Base-by-base conservation (phyloP, 2,329 filamentous ascomycete genomes). In the Rhynchosporium graminicola region DNA sequence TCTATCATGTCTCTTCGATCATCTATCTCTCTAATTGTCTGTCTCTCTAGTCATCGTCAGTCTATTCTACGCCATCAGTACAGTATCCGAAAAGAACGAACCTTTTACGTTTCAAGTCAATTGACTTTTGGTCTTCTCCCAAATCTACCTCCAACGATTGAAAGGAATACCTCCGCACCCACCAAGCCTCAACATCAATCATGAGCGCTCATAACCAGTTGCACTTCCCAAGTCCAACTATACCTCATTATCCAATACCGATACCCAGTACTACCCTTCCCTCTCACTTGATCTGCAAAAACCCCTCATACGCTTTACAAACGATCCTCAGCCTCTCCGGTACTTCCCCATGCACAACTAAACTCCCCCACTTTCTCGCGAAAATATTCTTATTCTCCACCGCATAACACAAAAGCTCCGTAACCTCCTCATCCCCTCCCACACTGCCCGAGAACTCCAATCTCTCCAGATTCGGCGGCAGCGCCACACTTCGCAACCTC, bases 361-460 rank as follows among this genome's bases (percentile, higher is more conserved):
- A 64, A n/a, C 71, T 70, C 52, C 72, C 74, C 62, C 78, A 68
- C 31, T 77, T 76, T 43, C 72, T 71, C 1, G 77, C 77, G 15
- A 76, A 73, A 33, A 78, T 67, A 8, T 72, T 64, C 51, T 75
- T 72, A 29, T 73, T 79, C 67, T 79, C 69, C 3, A 82, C 72
- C 28, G 74, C 75, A 65, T 76, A 76, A 13, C 77, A 74, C 28
- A 82, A 68, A 13, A 82, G 65, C 47, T 82, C 80, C 0, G 75
- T 76, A 47, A 81, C 78, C 66, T 80, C 79, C 2, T 79, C 79
- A 57, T 82, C 80, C 0, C 74, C 77, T 1, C 79, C 79, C 9
- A 81, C 72, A 36, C 76, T 73, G 61, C 79, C 79, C 62, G 79
- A 77, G 61, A 82, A 79, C 58, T 80, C 79, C 28, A 82, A 65